Conservation (phyloP, 768 basidiomycete species). For the Leucocoprinus birnbaumii region DNA sequence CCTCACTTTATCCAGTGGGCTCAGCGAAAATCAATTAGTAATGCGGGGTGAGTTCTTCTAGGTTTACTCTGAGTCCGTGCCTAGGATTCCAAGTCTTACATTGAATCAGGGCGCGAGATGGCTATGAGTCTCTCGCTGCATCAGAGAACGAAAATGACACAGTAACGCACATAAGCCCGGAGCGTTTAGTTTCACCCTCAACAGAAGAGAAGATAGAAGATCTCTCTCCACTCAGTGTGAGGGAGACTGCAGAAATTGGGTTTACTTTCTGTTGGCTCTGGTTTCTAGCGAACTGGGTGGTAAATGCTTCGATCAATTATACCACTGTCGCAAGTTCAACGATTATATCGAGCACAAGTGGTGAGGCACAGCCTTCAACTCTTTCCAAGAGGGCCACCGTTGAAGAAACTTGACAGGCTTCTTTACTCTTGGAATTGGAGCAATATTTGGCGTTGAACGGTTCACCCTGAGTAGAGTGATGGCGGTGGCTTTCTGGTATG, state of each 20-base stretch:
- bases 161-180: not conserved
- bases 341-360: slow-evolving; percentile 84
- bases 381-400: not conserved
- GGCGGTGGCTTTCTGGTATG: slow-evolving; percentile 79
- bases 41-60: not conserved
- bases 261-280: slow-evolving; percentile 82
- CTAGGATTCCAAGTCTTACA: not conserved
- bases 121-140: slow-evolving; percentile 22
- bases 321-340: slow-evolving; percentile 96
- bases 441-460: slow-evolving; percentile 76
- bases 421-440: slow-evolving; percentile 86
- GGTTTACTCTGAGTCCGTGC: not conserved
- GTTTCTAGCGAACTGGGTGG: slow-evolving; percentile 92
- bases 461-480: slow-evolving; percentile 68
- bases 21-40: slow-evolving; percentile 7
- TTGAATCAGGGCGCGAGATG: slow-evolving; percentile 5
- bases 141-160: slow-evolving; percentile 3
- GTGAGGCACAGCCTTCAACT: slow-evolving; percentile 40
- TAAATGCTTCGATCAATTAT: slow-evolving; percentile 82
- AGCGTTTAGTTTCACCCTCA: too few relatives aligned
- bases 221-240: slow-evolving; percentile 22
- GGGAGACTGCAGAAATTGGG: slow-evolving; percentile 79
- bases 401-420: slow-evolving; percentile 58
- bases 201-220: slow-evolving; percentile 16
- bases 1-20: slow-evolving; percentile 24